Base-by-base conservation (phyloP, 768 basidiomycete genomes). In the Phlegmacium glaucopus region DNA sequence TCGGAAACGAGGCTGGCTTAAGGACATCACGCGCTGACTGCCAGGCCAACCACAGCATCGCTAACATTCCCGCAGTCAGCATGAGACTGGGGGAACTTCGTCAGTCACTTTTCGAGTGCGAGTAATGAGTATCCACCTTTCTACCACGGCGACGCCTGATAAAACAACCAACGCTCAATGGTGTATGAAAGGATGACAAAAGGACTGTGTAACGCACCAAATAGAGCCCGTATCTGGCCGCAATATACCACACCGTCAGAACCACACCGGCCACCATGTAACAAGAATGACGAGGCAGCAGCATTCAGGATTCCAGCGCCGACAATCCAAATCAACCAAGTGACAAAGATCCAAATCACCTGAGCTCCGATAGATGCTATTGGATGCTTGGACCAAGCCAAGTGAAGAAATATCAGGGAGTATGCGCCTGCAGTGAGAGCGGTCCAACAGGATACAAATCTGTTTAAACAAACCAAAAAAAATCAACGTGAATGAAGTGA, bases 361-460 rank as follows among this genome's bases (percentile, higher is more conserved):
- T 85, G 83, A 0, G 79, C 69, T 7, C 82, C 81, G 32, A 84
- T 64, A 10, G 83, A 83, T 9, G 76, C 70, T 12, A 82, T 51
- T 4, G 77, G 71, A 47, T 75, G 72, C 48, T 65, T 74, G 15
- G 79, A 77, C 74, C 77, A 82, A 12, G 65, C 62, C 1, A 82
- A 81, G 56, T 85, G 82, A 5, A 84, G 63, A 59, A 83, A 82
- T 30, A 83, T 70, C 34, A 83, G 61, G n/a, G 76, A 74, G 46
- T 77, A 79, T 16, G 63, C 65, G 22, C 74, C 75, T 9, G 78
- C 73, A 13, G 77, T 82, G 6, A 78, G 49, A 3, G 73, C 62
- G 22, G 83, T 84, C 83, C 83, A 85, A 54, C 74, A 79, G 3
- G 80, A 72, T 13, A 72, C 64, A 55, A 82, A 83, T 44, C 83